These are phyloP conservation scores for Flammula alnicola DNA, from an alignment of 1,284 basidiomycete species.

Conservation along the genomic window DNA sequence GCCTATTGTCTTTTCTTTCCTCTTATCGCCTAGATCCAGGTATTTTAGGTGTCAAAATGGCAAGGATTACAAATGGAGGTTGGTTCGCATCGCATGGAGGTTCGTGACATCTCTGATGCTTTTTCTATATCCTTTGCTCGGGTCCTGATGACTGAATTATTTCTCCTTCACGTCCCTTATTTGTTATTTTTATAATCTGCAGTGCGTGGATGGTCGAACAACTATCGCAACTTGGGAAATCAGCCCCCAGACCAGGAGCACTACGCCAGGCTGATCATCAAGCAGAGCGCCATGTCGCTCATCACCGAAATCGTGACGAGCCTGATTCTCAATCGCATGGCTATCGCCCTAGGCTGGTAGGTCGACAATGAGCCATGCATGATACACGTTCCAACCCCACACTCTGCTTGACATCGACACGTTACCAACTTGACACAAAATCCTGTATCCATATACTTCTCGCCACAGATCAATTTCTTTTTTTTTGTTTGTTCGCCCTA, in stretches of 20 bases:
- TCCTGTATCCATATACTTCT: conserved; percentile 10
- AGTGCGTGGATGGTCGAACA: conserved; percentile 66
- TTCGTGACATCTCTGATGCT: conserved; percentile 33
- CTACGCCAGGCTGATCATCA: conserved; percentile 62
- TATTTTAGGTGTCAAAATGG: conserved; percentile 73
- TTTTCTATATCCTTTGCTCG: conserved; percentile 5
- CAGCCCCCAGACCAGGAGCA: conserved; percentile 58
- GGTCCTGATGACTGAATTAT: background rate
- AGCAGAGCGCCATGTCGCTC: conserved; percentile 55
- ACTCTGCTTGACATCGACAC: background rate
- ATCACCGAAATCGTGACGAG: conserved; percentile 77
- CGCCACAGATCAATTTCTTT: too few species aligned
- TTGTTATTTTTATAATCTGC: conserved; percentile 4
- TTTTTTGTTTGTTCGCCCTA: background rate
- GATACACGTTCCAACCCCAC: background rate
- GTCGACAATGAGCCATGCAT: background rate
- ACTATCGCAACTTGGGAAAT: conserved; percentile 67
- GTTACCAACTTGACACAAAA: conserved; percentile 1
- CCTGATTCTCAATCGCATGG: conserved; percentile 70
- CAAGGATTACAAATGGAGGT: conserved; percentile 73
- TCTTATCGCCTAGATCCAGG: conserved; percentile 51
- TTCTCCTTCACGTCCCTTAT: conserved; percentile 2
- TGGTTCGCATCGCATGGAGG: conserved; percentile 64
- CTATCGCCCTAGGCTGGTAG: conserved; percentile 57
- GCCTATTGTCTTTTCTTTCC: conserved; percentile 10